Percentiles rank a stretch among this genome's conserved stretches.
Conservation (phyloP, 257 asterid species). For the Eustoma russellianum region DNA sequence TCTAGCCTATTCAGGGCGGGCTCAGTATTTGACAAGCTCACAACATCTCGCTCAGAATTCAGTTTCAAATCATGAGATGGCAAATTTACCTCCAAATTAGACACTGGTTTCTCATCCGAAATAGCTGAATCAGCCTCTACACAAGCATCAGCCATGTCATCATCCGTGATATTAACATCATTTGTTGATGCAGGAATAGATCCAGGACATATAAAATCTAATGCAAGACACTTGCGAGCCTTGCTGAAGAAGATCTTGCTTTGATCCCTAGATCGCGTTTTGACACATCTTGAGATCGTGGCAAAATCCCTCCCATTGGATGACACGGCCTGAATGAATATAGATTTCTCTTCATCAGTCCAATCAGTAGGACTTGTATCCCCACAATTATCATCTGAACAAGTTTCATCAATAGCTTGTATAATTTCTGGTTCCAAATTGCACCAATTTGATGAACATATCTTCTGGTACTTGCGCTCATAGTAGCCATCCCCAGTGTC, state of each 20-base stretch:
- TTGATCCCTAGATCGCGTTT: slow-evolving; percentile 69
- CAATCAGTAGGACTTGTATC: slow-evolving; percentile 72
- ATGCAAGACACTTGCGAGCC: slow-evolving; percentile 71
- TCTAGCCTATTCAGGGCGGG: slow-evolving; percentile 30
- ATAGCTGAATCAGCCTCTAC: slow-evolving; percentile 31
- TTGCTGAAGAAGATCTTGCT: slow-evolving; percentile 88
- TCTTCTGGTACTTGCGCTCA: slow-evolving; percentile 52
- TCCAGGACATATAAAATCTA: slow-evolving; percentile 41
- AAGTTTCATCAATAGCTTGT: slow-evolving; percentile 64
- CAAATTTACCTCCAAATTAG: slow-evolving; percentile 30
- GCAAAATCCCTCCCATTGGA: slow-evolving; percentile 68
- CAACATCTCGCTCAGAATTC: slow-evolving; percentile 25
- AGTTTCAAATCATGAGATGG: slow-evolving; percentile 22
- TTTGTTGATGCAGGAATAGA: slow-evolving; percentile 27
- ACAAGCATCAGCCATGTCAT: slow-evolving; percentile 65
- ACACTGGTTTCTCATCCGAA: slow-evolving; percentile 35
- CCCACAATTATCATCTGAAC: slow-evolving; percentile 90
- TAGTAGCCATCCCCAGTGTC: slow-evolving; percentile 61
- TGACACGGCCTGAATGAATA: slow-evolving; percentile 60
- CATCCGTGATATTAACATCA: slow-evolving; percentile 47
- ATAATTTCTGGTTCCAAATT: slow-evolving; percentile 60
- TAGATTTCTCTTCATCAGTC: slow-evolving; percentile 86
- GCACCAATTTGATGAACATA: slow-evolving; percentile 38
- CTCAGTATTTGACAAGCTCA: slow-evolving; percentile 18
- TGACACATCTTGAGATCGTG: slow-evolving; percentile 55